Evolutionary conservation across 2,329 filamentous ascomycete genomes (phyloP).

Genomic region (Dothistroma pini): DNA sequence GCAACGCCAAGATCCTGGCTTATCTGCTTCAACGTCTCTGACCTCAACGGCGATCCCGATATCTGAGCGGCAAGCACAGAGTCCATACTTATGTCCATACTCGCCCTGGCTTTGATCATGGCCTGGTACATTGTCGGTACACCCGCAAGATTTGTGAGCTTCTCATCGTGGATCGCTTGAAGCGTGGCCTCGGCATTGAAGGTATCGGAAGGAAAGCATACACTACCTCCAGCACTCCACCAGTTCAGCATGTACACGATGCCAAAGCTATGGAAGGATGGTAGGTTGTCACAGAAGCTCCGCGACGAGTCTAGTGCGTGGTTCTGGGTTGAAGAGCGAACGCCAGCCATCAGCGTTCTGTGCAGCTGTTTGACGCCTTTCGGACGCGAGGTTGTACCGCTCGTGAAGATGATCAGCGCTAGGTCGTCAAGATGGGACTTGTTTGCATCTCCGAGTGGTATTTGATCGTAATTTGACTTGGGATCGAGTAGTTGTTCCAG

Average conservation of each 20-base stretch:
- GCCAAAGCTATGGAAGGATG: conserved; percentile 1
- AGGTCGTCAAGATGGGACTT: not conserved
- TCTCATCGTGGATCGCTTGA: not conserved
- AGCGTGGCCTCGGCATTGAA: conserved; percentile 2
- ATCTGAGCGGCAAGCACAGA: not conserved
- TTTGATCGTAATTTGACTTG: not conserved
- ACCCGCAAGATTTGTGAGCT: not conserved
- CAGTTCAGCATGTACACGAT: not conserved
- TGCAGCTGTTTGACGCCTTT: conserved; percentile 1
- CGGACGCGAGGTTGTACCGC: conserved; percentile 4
- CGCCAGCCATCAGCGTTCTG: not conserved
- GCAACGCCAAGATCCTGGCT: not conserved
- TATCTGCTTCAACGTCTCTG: not conserved
- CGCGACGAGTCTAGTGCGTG: not conserved
- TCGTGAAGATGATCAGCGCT: conserved; percentile 8
- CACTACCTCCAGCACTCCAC: not conserved
- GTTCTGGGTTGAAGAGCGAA: not conserved
- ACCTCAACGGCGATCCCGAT: not conserved
- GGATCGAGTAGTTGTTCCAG: not conserved
- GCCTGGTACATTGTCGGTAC: conserved; percentile 5
- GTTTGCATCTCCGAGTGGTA: not conserved
- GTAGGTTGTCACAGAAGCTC: conserved; percentile 3
- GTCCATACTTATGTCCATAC: not conserved
- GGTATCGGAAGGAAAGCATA: not conserved
- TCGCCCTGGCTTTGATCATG: not conserved